These are phyloP conservation scores for Exophiala xenobiotica DNA, from an alignment of 2,329 filamentous ascomycete species.

Conservation along the genomic window DNA sequence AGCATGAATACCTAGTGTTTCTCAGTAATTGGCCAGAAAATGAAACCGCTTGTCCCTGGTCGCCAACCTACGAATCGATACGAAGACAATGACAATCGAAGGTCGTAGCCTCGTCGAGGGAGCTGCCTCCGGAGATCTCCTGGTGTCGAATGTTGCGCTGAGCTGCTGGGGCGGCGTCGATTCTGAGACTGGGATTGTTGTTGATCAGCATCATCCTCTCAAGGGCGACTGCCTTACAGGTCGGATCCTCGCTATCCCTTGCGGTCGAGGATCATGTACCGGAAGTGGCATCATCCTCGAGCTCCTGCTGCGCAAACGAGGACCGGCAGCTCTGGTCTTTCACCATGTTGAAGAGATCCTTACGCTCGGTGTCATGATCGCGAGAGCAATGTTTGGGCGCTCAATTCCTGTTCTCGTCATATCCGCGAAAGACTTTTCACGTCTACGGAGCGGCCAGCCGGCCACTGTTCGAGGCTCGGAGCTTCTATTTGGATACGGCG, in stretches of 20 bases:
- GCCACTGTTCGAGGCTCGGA: neutral
- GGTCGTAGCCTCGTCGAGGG: constrained; percentile 12
- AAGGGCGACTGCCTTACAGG: constrained; percentile 35
- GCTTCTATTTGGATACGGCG: neutral
- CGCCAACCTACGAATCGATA: neutral
- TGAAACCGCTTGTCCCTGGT: no score
- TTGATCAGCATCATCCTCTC: constrained; percentile 48
- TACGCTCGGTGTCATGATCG: constrained; percentile 47
- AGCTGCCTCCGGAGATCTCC: constrained; percentile 32
- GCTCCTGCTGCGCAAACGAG: constrained; percentile 42
- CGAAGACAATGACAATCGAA: neutral
- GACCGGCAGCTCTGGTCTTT: constrained; percentile 45
- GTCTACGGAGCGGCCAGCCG: neutral
- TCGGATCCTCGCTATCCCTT: constrained; percentile 45
- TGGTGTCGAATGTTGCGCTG: constrained; percentile 34
- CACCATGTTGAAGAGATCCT: constrained; percentile 45
- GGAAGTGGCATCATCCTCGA: constrained; percentile 50
- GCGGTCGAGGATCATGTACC: constrained; percentile 49
- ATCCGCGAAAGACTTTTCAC: constrained; percentile 21
- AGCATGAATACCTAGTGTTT: no score
- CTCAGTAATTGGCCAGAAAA: no score
- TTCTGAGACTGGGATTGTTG: constrained; percentile 41
- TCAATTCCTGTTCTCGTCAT: constrained; percentile 44
- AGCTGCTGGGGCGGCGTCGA: constrained; percentile 52
- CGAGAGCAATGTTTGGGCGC: constrained; percentile 41